Base-by-base conservation (phyloP, 345 rosid species). In the Eucalyptus melliodora region DNA sequence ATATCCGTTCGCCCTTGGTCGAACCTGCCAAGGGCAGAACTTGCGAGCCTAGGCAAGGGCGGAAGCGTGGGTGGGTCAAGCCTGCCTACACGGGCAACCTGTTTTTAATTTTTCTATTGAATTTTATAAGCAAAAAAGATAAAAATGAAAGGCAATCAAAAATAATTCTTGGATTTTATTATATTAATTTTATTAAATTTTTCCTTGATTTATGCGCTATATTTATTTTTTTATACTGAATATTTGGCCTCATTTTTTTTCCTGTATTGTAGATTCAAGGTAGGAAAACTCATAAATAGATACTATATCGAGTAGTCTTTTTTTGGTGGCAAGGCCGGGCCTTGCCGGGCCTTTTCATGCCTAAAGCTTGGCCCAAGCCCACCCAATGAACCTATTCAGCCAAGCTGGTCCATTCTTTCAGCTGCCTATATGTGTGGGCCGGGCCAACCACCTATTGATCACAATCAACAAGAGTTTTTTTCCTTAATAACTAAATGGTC, bases 401-500 rank as follows among this genome's bases (percentile, higher is more conserved):
- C 24, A 31, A 34, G 81, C 24, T 31, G 42, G 81, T 34, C 81
- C 42, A 31, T 69, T 34, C 44, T 69, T 5, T 17, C 37, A 34
- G 44, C 44, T 17, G 24, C 81, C 1, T 2, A 34, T 11, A 40
- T 31, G 42, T 8, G 81, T 69, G 81, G 81, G 42, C 42, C 24
- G 42, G 81, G 81, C 81, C 11, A 19, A 69, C 24, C 81, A 31
- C 24, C 81, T 10, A 69, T 69, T 16, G 42, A 31, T 69, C 24
- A 16, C 77, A n/a, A 65, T 65, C 21, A 16, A 2, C 77, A 31
- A n/a, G 81, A 34, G 4, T 31, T 34, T 16, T 67, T 7, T 4
- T 13, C 13, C 16, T 62, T 30, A 27, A n/a, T 65, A 65, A n/a
- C 0, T 5, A 4, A 3, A n/a, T 19, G 6, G 3, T 19, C 1